Evolutionary conservation across 768 basidiomycete species (phyloP).

Genomic region (Tylopilus felleus): DNA sequence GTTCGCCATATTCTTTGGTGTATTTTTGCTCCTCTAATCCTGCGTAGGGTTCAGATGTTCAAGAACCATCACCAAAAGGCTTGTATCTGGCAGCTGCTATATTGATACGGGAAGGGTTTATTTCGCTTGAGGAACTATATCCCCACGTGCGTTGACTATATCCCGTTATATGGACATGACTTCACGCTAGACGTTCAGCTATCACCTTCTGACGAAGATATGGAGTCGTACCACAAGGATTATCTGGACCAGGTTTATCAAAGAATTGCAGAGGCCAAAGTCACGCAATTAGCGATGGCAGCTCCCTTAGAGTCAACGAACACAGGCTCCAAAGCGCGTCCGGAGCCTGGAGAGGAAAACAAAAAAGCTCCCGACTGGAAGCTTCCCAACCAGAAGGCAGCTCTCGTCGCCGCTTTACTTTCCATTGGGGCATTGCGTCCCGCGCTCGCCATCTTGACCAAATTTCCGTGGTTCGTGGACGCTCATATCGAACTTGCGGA

Average conservation of each 20-base stretch:
- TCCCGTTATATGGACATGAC: neutral
- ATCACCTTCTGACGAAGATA: constrained; percentile 69
- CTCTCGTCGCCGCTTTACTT: constrained; percentile 75
- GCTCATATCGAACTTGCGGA: constrained; percentile 83
- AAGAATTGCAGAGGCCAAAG: constrained; percentile 65
- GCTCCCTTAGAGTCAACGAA: constrained; percentile 65
- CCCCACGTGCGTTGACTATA: constrained; percentile 65
- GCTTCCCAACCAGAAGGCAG: constrained; percentile 73
- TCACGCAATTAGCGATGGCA: constrained; percentile 80
- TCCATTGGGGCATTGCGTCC: constrained; percentile 81
- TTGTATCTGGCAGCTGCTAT: constrained; percentile 83
- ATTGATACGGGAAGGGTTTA: constrained; percentile 85
- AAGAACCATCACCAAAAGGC: constrained; percentile 62
- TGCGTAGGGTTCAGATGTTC: constrained; percentile 50
- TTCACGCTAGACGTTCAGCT: constrained; percentile 44
- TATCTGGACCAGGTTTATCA: constrained; percentile 61
- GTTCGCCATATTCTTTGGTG: constrained; percentile 40
- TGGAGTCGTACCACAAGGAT: constrained; percentile 63
- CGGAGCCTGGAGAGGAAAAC: constrained; percentile 36
- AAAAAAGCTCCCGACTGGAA: constrained; percentile 38
- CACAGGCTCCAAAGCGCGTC: constrained; percentile 38
- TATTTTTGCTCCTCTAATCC: constrained; percentile 14
- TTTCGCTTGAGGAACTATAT: constrained; percentile 84
- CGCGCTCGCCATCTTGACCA: constrained; percentile 72
- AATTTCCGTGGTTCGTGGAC: constrained; percentile 83